Conservation (phyloP, 345 rosid genomes). For the Pseudoturritis turrita region DNA sequence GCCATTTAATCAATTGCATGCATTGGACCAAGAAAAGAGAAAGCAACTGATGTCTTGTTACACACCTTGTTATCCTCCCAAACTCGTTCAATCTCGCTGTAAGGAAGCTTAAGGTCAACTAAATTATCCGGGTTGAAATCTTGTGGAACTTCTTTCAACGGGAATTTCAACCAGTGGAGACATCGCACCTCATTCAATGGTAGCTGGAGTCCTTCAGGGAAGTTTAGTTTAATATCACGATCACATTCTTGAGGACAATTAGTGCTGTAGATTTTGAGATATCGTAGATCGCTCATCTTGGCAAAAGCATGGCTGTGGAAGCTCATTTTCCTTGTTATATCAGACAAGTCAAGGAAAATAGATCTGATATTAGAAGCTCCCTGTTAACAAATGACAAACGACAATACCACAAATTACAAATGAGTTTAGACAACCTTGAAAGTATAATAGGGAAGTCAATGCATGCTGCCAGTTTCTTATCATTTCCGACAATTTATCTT, state of each 20-base stretch:
- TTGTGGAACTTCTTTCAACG: slow-evolving; percentile 20
- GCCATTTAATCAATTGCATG: neutral
- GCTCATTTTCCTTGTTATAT: neutral
- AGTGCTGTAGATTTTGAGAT: slow-evolving; percentile 26
- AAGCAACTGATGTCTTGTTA: neutral
- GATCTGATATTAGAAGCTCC: slow-evolving; percentile 24
- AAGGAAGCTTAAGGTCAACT: slow-evolving; percentile 15
- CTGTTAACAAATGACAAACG: neutral
- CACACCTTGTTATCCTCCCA: slow-evolving; percentile 29
- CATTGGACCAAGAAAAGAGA: neutral
- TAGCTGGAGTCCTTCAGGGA: slow-evolving; percentile 4
- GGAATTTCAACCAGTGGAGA: slow-evolving; percentile 28
- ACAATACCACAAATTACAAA: neutral
- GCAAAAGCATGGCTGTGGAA: slow-evolving; percentile 8
- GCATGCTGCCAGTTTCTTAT: neutral
- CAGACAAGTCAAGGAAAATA: slow-evolving; percentile 16
- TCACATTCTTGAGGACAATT: slow-evolving; percentile 14
- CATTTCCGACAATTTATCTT: too few relatives aligned
- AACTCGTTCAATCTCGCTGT: slow-evolving; percentile 20
- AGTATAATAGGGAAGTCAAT: neutral
- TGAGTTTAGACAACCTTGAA: neutral
- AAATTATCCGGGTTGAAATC: slow-evolving; percentile 2
- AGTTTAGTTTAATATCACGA: neutral
- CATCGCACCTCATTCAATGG: slow-evolving; percentile 15
- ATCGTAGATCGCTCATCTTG: slow-evolving; percentile 18